phyloP scores from a whole-genome alignment of 768 basidiomycete species.

The Mycena rebaudengoi region DNA sequence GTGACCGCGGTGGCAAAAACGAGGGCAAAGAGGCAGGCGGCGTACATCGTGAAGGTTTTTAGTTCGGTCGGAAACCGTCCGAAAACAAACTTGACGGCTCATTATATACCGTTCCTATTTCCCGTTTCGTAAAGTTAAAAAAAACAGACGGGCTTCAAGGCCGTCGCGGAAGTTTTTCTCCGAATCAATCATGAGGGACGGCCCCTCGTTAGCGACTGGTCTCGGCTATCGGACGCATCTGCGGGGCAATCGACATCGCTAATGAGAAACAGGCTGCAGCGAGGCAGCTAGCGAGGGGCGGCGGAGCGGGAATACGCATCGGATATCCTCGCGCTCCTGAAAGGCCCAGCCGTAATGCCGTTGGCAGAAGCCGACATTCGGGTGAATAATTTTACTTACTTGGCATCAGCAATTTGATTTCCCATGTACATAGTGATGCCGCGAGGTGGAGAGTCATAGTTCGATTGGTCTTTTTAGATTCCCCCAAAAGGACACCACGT shows the following conservation, averaged over 20 bases:
- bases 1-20: slow-evolving; percentile 16
- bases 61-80: slow-evolving; percentile 13
- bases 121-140: slow-evolving; percentile 12
- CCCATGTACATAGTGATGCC: too few species aligned
- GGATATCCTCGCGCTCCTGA: too few species aligned
- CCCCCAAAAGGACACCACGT: too few species aligned
- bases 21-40: slow-evolving; percentile 15
- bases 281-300: too few species aligned
- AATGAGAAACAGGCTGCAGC: not conserved
- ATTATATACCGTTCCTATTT: slow-evolving; percentile 17
- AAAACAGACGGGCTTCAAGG: slow-evolving; percentile 19
- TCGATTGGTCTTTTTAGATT: too few species aligned
- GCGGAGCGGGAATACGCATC: too few species aligned
- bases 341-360: not conserved
- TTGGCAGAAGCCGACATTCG: not conserved
- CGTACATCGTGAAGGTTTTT: slow-evolving; percentile 18
- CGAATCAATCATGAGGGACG: slow-evolving; percentile 5
- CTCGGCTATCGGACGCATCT: not conserved
- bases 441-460: too few species aligned
- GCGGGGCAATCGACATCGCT: not conserved
- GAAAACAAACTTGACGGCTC: slow-evolving; percentile 16
- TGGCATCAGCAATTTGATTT: not conserved
- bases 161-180: slow-evolving; percentile 12
- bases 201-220: not conserved
- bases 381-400: not conserved